phyloP scores from a whole-genome alignment of 2,329 filamentous ascomycete species.

The Gaeumannomyces sp. region DNA sequence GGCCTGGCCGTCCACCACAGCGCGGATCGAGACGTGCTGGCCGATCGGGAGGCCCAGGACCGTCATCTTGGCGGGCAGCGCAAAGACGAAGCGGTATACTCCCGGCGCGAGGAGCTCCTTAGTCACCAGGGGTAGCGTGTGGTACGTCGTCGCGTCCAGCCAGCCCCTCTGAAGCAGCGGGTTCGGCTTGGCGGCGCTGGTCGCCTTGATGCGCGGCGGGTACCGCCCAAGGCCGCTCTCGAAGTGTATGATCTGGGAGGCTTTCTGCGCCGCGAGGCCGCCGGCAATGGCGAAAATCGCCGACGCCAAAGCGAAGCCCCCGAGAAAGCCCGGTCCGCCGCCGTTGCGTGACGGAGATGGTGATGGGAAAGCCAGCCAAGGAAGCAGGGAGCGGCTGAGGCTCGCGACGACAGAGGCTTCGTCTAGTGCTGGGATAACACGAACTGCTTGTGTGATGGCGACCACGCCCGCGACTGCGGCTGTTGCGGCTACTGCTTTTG shows the following conservation, averaged over 20 bases:
- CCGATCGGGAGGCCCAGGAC: slow-evolving; percentile 50
- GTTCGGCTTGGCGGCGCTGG: slow-evolving; percentile 29
- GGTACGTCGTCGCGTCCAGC: slow-evolving; percentile 42
- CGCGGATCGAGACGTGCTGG: slow-evolving; percentile 49
- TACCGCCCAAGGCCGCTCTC: slow-evolving; percentile 27
- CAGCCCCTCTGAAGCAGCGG: slow-evolving; percentile 37
- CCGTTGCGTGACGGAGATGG: slow-evolving; percentile 8
- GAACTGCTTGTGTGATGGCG: neutral
- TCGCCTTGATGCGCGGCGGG: slow-evolving; percentile 33
- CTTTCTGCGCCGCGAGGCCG: slow-evolving; percentile 23
- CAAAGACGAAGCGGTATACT: slow-evolving; percentile 41
- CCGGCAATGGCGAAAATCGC: slow-evolving; percentile 26
- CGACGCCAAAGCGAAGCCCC: slow-evolving; percentile 31
- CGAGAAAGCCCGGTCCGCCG: slow-evolving; percentile 25
- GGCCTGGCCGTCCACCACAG: slow-evolving; percentile 35
- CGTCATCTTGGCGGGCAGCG: slow-evolving; percentile 35
- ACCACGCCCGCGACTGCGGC: neutral
- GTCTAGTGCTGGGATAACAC: neutral
- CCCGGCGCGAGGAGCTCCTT: slow-evolving; percentile 35
- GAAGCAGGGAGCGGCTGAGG: slow-evolving; percentile 12
- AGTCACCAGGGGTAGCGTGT: slow-evolving; percentile 36
- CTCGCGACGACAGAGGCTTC: neutral
- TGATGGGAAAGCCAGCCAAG: slow-evolving; percentile 15
- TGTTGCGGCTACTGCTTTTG: neutral
- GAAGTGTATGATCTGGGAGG: slow-evolving; percentile 26